Evolutionary conservation across 1,284 basidiomycete genomes (phyloP).

Genomic region (Neolentinus lepideus): DNA sequence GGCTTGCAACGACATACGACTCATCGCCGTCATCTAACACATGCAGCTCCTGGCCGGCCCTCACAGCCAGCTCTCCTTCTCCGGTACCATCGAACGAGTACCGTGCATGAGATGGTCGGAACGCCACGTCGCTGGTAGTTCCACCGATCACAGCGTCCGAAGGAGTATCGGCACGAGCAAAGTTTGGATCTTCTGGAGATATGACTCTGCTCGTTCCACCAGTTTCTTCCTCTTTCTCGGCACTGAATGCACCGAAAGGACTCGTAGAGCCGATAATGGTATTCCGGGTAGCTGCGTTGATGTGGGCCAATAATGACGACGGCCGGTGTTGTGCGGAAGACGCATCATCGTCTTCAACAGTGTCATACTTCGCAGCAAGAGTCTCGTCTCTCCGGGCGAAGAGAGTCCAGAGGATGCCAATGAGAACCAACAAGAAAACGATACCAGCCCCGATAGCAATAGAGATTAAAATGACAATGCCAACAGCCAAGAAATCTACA

Average conservation of each 20-base stretch:
- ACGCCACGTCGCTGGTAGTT: constrained; percentile 51
- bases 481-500: constrained; percentile 81
- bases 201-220: constrained; percentile 12
- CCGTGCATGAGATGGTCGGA: constrained; percentile 67
- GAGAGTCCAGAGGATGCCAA: constrained; percentile 87
- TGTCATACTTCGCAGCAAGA: constrained; percentile 45
- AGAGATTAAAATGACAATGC: constrained; percentile 93
- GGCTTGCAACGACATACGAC: constrained; percentile 47
- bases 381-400: constrained; percentile 74
- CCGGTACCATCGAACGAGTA: constrained; percentile 75
- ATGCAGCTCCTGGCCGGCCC: constrained; percentile 66
- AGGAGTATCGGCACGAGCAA: constrained; percentile 70
- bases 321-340: constrained; percentile 68
- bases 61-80: constrained; percentile 68
- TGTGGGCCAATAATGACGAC: constrained; percentile 77
- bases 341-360: constrained; percentile 65
- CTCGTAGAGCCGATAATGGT: constrained; percentile 60
- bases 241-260: constrained; percentile 38
- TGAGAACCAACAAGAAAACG: constrained; percentile 84
- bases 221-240: constrained; percentile 42
- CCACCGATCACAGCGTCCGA: constrained; percentile 61
- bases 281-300: constrained; percentile 79
- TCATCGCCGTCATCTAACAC: constrained; percentile 73
- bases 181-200: constrained; percentile 48
- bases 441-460: constrained; percentile 95